Conservation (phyloP, 805 yeast genomes). For the Candida orba region DNA sequence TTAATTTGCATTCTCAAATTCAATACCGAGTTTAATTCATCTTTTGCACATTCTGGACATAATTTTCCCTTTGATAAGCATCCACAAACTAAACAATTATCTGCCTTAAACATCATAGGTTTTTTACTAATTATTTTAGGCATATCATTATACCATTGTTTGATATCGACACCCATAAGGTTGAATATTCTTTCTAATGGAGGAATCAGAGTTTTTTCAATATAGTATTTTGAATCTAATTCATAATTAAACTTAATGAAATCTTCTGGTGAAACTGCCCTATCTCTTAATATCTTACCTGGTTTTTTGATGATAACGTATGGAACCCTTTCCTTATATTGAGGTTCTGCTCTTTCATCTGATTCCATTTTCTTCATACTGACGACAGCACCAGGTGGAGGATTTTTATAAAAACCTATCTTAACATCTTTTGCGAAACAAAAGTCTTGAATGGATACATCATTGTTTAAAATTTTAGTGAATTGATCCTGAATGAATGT, state of each 20-base stretch:
- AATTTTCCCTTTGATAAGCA: slow-evolving; percentile 16
- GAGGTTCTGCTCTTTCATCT: slow-evolving; percentile 77
- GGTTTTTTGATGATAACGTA: slow-evolving; percentile 67
- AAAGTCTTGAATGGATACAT: slow-evolving; percentile 69
- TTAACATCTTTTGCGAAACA: slow-evolving; percentile 89
- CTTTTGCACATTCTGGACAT: slow-evolving; percentile 28
- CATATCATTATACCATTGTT: slow-evolving; percentile 67
- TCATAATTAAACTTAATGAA: slow-evolving; percentile 41
- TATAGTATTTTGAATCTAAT: slow-evolving; percentile 81
- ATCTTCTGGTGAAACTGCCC: slow-evolving; percentile 75
- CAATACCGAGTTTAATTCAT: slow-evolving; percentile 31
- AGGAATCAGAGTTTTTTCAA: slow-evolving; percentile 76
- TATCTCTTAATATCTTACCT: slow-evolving; percentile 57
- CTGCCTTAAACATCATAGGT: slow-evolving; percentile 5
- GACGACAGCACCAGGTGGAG: slow-evolving; percentile 90
- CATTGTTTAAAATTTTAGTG: slow-evolving; percentile 51
- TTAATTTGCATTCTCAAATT: slow-evolving; percentile 25
- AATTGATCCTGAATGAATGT: slow-evolving; percentile 60
- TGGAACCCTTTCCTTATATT: slow-evolving; percentile 82
- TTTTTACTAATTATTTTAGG: slow-evolving; percentile 33
- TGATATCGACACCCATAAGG: slow-evolving; percentile 73
- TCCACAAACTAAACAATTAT: slow-evolving; percentile 18
- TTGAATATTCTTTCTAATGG: slow-evolving; percentile 83
- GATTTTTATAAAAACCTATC: slow-evolving; percentile 72
- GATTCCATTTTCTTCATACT: slow-evolving; percentile 53